These are phyloP conservation scores for Aureobasidium sp. DNA, from an alignment of 2,329 filamentous ascomycete species.

Conservation along the genomic window DNA sequence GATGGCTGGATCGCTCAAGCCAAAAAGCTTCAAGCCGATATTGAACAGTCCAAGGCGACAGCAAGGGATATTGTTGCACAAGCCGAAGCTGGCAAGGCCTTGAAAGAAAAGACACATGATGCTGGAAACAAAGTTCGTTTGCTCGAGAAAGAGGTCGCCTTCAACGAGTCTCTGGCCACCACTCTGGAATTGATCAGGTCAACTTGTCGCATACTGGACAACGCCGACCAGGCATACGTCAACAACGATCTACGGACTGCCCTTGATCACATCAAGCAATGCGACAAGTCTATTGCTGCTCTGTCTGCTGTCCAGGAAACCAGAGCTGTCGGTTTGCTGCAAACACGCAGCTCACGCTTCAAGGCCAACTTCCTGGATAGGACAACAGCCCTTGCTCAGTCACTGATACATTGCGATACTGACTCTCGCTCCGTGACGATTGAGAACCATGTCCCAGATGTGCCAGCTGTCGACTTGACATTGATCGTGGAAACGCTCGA, in stretches of 20 bases:
- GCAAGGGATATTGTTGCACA: constrained; percentile 75
- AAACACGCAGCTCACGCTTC: constrained; percentile 31
- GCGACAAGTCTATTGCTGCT: constrained; percentile 48
- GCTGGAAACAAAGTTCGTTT: constrained; percentile 48
- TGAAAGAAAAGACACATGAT: constrained; percentile 59
- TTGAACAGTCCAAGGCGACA: constrained; percentile 69
- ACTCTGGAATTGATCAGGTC: constrained; percentile 46
- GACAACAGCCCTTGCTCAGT: constrained; percentile 64
- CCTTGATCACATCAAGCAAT: constrained; percentile 43
- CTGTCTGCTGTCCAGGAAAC: constrained; percentile 49
- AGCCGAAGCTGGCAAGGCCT: constrained; percentile 60
- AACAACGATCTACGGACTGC: constrained; percentile 40
- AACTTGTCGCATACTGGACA: constrained; percentile 44
- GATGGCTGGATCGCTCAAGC: constrained; percentile 82
- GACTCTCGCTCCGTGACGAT: constrained; percentile 52
- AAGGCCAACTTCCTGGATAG: constrained; percentile 38
- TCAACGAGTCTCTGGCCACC: constrained; percentile 48
- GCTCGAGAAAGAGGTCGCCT: constrained; percentile 52
- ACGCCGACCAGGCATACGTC: constrained; percentile 33
- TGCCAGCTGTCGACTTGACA: constrained; percentile 11
- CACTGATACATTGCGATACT: constrained; percentile 57
- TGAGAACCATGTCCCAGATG: constrained; percentile 37
- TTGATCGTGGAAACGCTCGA: constrained; percentile 14
- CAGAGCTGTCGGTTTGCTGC: constrained; percentile 58
- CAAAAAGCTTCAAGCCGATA: constrained; percentile 76